Evolutionary conservation across 1,284 basidiomycete genomes (phyloP).

Genomic region (Athelia psychrophila): DNA sequence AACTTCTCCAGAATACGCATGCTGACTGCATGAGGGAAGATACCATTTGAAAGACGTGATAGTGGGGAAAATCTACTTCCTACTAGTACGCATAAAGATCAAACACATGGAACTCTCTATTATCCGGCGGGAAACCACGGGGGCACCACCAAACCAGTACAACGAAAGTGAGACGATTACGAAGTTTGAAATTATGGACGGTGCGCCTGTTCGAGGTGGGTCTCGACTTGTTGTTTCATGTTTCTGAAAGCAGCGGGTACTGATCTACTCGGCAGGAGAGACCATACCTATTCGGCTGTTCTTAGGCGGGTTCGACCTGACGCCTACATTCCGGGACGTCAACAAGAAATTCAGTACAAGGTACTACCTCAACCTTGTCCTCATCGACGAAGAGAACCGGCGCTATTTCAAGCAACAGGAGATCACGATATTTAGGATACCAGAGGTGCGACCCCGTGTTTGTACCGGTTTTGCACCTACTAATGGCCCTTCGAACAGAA

Average conservation of each 20-base stretch:
- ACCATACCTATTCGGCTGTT: slow-evolving; percentile 98
- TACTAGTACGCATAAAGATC: slow-evolving; percentile 98
- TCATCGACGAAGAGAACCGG: slow-evolving; percentile 97
- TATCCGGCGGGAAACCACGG: slow-evolving; percentile 96
- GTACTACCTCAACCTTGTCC: slow-evolving; percentile 95
- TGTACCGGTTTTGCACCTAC: neutral
- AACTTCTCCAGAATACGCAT: neutral
- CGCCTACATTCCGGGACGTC: slow-evolving; percentile 97
- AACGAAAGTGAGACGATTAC: slow-evolving; percentile 99
- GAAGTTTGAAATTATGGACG: slow-evolving; percentile 99
- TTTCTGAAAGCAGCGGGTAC: neutral
- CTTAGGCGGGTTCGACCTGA: slow-evolving; percentile 97
- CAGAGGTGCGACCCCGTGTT: slow-evolving; percentile 49
- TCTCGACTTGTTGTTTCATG: slow-evolving; percentile 15
- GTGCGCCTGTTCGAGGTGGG: slow-evolving; percentile 88
- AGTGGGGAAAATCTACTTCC: slow-evolving; percentile 98
- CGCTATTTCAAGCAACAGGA: slow-evolving; percentile 94
- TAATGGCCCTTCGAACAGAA: slow-evolving; percentile 8
- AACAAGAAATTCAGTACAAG: slow-evolving; percentile 99
- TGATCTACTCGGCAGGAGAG: slow-evolving; percentile 61
- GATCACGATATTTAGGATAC: slow-evolving; percentile 75
- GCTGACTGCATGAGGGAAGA: slow-evolving; percentile 39
- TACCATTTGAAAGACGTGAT: slow-evolving; percentile 99
- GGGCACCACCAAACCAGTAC: slow-evolving; percentile 95
- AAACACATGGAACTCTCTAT: slow-evolving; percentile 99